A percentile compares a stretch with the other conserved stretches of the same genome.
These are phyloP conservation scores for Magnolia sinica DNA, from an alignment of 164 flowering plant species.

Conservation along the genomic window DNA sequence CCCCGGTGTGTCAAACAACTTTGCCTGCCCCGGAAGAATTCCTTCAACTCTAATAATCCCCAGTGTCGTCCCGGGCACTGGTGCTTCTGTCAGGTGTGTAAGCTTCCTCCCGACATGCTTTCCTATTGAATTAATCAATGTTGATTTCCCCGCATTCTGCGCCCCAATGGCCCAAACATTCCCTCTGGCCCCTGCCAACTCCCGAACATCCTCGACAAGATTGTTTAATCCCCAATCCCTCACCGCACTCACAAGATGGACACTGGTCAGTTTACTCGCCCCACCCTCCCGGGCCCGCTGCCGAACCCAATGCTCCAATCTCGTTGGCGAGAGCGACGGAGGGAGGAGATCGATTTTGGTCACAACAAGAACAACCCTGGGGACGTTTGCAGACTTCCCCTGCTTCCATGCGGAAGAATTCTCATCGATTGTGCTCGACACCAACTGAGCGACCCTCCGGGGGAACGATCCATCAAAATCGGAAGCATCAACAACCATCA, in stretches of 20 bases:
- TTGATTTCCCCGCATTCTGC: constrained; percentile 94
- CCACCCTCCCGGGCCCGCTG: constrained; percentile 82
- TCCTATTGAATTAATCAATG: constrained; percentile 78
- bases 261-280: constrained; percentile 55
- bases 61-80: constrained; percentile 93
- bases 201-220: constrained; percentile 66
- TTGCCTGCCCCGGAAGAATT: constrained; percentile 68
- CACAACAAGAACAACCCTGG: constrained; percentile 78
- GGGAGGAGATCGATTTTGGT: constrained; percentile 90
- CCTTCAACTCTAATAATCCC: constrained; percentile 93
- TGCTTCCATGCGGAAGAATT: constrained; percentile 73
- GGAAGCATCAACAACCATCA: constrained; percentile 83
- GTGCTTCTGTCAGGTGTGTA: constrained; percentile 78
- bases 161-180: constrained; percentile 94
- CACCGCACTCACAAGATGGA: constrained; percentile 83
- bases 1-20: constrained; percentile 94
- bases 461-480: constrained; percentile 97
- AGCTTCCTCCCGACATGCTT: constrained; percentile 55
- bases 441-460: constrained; percentile 56
- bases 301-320: constrained; percentile 88
- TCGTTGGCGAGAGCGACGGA: constrained; percentile 46
- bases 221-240: constrained; percentile 84
- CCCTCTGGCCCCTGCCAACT: constrained; percentile 71
- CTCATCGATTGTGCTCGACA: constrained; percentile 66
- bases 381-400: constrained; percentile 84